Base-by-base conservation (phyloP, 2,329 filamentous ascomycete species). In the Camillea tinctor region DNA sequence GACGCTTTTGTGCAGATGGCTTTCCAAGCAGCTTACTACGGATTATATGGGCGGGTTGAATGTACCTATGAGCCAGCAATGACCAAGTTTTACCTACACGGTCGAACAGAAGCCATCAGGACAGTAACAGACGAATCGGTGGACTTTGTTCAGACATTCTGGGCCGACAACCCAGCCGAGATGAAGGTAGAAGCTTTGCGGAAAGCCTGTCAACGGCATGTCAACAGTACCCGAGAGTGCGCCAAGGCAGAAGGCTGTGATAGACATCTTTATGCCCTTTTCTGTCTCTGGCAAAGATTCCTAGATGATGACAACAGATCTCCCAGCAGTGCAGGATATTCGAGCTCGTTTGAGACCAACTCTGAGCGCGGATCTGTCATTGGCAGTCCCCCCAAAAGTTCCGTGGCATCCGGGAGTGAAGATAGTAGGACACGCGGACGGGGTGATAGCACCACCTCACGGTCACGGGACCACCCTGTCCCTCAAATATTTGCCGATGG, bases 1-100 rank as follows among this genome's bases (percentile, higher is more conserved):
- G 95, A 98, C 73, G 95, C 95, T 0, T 99, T 97, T 73, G 91
- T 99, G 20, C 95, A 99, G 75, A 98, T 99, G 94, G 95, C 95
- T 0, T 97, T 97, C 79, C 95, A 99, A 75, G 94, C 94, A 4
- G 94, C 95, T 1, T 98, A 99, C 79, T 99, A 97, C 71, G 95
- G 95, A 1, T 83, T 99, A 7, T 99, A 98, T 69, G 95, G 95
- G 2, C 88, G 92, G 4, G 87, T 97, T 1, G 95, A 98, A 75
- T 96, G 92, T 72, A 95, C 93, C 0, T 99, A 99, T 74, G 95
- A 99, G 76, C 95, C 95, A 7, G 94, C 95, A 50, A 98, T 99
- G 95, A 99, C 95, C 55, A 99, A 99, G 75, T 81, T 90, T 60
- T 99, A 87, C 77, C 86, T 96, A 61, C 95, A 98, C 73, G 95